Evolutionary conservation across 176 grass and related monocot species (phyloP), one percentile per base, ranked within the genome.

Genomic region (Saccharum officinarum): DNA sequence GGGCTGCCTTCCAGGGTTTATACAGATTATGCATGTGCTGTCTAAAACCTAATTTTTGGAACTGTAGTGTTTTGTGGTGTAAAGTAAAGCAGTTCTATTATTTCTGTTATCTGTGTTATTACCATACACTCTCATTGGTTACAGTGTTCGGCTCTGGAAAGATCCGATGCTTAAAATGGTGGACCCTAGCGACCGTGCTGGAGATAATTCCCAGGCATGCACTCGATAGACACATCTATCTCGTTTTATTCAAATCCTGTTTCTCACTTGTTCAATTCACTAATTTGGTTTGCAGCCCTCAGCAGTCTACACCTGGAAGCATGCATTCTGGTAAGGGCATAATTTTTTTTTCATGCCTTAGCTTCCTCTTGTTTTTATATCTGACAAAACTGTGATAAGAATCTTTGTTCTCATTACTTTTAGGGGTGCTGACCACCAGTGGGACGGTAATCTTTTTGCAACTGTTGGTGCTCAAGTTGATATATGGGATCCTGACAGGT

Each of bases 401-500:
- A 28, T 87, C 30, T 83, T 37, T 80, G 6, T 78, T 69, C 14
- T 75, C 65, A 55, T 76, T 62, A 71, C 78, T 73, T 83, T 85
- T 83, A 98, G 96, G 91, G 93, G 89, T 78, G 93, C 90, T 67
- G 96, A 98, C 88, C 93, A 98, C 83, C 96, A 98, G 69, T 98
- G 96, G 96, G 93, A 89, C 61, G 85, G 87, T 68, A 87, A 73
- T 82, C 88, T 98, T 72, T 98, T 98, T 86, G 93, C 90, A 42
- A 98, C 97, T 54, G 97, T 89, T 79, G 97, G 97, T 82, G 91
- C 97, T 62, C 91, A 95, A 81, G 91, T 98, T 72, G 97, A 95
- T 87, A 91, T 98, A 94, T 98, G 97, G 97, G 97, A 98, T 91
- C 97, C 87, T 78, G 94, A 98, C 75, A 98, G 93, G 97, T 95